phyloP scores from a whole-genome alignment of 768 basidiomycete genomes.

The Tylopilus rubrobrunneus region DNA sequence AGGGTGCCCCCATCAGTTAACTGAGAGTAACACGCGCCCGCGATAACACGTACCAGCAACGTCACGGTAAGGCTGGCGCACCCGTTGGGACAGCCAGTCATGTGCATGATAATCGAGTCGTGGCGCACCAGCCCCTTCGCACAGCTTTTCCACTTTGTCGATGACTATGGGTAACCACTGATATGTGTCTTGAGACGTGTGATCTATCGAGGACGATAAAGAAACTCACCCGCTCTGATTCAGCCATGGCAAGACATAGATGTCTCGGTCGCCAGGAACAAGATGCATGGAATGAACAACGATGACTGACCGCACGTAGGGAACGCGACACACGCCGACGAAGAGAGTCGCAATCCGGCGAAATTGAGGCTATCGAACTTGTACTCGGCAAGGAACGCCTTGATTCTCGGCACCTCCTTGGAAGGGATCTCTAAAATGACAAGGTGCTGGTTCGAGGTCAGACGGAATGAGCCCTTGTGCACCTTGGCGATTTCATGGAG shows the following conservation, averaged over 20 bases:
- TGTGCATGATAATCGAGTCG: constrained; percentile 96
- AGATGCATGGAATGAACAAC: no score
- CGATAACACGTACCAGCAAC: constrained; percentile 58
- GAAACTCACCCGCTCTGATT: constrained; percentile 58
- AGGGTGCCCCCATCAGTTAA: not conserved
- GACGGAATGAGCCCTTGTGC: constrained; percentile 90
- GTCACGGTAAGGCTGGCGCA: constrained; percentile 96
- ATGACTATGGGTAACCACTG: constrained; percentile 90
- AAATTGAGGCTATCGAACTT: constrained; percentile 84
- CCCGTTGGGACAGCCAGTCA: constrained; percentile 96
- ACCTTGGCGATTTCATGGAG: constrained; percentile 89
- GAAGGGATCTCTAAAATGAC: constrained; percentile 78
- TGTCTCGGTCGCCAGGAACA: not conserved
- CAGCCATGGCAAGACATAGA: constrained; percentile 71
- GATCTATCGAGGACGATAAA: constrained; percentile 1
- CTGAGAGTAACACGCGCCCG: no score
- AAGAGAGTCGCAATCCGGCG: constrained; percentile 77
- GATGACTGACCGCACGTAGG: constrained; percentile 73
- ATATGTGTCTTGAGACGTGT: constrained; percentile 36
- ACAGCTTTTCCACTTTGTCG: constrained; percentile 92
- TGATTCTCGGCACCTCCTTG: constrained; percentile 73
- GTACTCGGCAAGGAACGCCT: constrained; percentile 74
- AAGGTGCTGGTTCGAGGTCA: constrained; percentile 95
- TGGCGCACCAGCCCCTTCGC: constrained; percentile 89
- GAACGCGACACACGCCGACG: constrained; percentile 96